Evolutionary conservation across 2,329 filamentous ascomycete genomes (phyloP).

Genomic region (Alternaria burnsii): DNA sequence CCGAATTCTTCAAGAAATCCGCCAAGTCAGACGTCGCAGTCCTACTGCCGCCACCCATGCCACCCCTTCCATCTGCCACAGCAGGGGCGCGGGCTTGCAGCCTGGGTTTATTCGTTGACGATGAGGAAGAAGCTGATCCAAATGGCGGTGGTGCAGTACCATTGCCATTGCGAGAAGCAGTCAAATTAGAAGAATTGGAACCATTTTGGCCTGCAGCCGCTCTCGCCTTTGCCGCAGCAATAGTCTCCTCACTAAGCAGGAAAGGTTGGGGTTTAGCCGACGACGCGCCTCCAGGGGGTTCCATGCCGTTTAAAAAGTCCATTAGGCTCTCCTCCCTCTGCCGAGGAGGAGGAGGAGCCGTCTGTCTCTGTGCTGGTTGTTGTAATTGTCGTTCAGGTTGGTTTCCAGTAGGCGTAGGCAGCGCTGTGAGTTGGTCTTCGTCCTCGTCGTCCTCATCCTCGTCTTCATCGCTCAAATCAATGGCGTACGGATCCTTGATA

Average conservation of each 20-base stretch:
- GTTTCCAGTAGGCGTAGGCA: slow-evolving; percentile 49
- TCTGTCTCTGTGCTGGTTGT: background rate
- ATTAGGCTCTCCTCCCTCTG: slow-evolving; percentile 66
- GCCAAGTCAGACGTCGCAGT: slow-evolving; percentile 53
- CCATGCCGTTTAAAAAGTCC: slow-evolving; percentile 75
- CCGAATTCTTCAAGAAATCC: slow-evolving; percentile 55
- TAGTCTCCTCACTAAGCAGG: slow-evolving; percentile 40
- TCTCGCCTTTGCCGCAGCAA: slow-evolving; percentile 45
- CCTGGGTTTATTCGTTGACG: slow-evolving; percentile 25
- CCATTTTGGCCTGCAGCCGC: slow-evolving; percentile 27
- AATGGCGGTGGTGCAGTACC: background rate
- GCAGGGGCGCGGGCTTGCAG: slow-evolving; percentile 41
- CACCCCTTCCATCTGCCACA: slow-evolving; percentile 23
- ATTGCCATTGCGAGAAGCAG: slow-evolving; percentile 7
- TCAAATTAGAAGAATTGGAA: slow-evolving; percentile 19
- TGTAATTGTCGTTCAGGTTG: slow-evolving; percentile 17
- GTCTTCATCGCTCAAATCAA: slow-evolving; percentile 66
- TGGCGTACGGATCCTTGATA: slow-evolving; percentile 90
- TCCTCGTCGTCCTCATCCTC: slow-evolving; percentile 13
- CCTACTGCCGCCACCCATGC: slow-evolving; percentile 13
- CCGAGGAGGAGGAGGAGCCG: background rate
- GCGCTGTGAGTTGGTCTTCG: slow-evolving; percentile 59
- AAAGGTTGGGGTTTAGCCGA: slow-evolving; percentile 45
- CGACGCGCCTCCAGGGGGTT: slow-evolving; percentile 61
- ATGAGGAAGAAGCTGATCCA: no score